A percentile compares a stretch with the other conserved stretches of the same genome.
These are phyloP conservation scores for Mesembryanthemum crystallinum DNA, from an alignment of 148 eudicot species.

Conservation along the genomic window DNA sequence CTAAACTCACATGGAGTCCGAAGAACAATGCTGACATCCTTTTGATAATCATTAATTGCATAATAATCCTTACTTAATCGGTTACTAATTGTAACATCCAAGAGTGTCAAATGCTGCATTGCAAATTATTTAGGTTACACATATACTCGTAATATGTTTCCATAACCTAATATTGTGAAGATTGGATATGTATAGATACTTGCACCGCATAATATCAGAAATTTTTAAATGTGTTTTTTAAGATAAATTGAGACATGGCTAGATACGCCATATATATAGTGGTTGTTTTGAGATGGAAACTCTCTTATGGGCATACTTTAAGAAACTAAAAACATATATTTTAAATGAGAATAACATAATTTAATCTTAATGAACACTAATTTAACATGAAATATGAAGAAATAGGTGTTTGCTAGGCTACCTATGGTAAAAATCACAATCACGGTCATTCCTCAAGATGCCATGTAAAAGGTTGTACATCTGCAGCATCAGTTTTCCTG, in stretches of 20 bases:
- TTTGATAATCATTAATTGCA: background rate
- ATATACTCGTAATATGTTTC: background rate
- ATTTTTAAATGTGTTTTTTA: too few relatives aligned
- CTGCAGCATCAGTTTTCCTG: slow-evolving; percentile 95
- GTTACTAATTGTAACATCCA: background rate
- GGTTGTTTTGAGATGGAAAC: too few relatives aligned
- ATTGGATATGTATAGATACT: too few relatives aligned
- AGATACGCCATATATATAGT: too few relatives aligned
- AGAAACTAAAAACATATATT: too few relatives aligned
- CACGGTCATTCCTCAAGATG: slow-evolving; percentile 80
- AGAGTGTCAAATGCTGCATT: background rate
- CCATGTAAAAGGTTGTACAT: slow-evolving; percentile 88
- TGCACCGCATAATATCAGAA: too few relatives aligned
- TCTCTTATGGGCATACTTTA: too few relatives aligned
- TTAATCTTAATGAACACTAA: too few relatives aligned
- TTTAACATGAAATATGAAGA: background rate
- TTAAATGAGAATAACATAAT: too few relatives aligned
- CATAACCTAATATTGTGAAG: too few relatives aligned
- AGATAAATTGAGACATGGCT: too few relatives aligned
- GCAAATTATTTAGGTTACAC: background rate
- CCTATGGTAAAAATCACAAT: slow-evolving; percentile 98
- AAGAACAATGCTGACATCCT: too few relatives aligned
- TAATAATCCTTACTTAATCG: background rate
- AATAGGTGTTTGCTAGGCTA: slow-evolving; percentile 26
- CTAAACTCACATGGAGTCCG: background rate